Evolutionary conservation across 352 stramenopile genomes (phyloP), one percentile per base, ranked within the genome.

Genomic region (Phytopythium boreale): DNA sequence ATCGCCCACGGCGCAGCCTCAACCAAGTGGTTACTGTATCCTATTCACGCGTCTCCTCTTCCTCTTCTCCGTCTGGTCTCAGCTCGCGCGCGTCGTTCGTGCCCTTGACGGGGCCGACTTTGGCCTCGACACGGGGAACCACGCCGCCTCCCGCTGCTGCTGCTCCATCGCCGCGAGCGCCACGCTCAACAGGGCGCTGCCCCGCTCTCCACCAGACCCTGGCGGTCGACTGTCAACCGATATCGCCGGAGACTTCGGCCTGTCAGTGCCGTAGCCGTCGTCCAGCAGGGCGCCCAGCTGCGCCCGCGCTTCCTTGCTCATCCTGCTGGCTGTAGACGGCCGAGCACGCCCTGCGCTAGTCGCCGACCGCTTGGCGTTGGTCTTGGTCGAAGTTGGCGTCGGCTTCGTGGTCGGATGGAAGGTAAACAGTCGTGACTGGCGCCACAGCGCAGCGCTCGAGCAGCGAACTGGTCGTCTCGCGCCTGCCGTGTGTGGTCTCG

Each of bases 41-140:
- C n/a, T n/a, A n/a, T n/a, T n/a, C n/a, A n/a, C n/a, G n/a, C n/a
- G n/a, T n/a, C n/a, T n/a, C n/a, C n/a, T n/a, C 17, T 19, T 44
- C 37, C 1, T 44, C 12, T 44, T 8, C 43, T 50, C 43, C 0
- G 27, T 17, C n/a, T 31, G 17, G 11, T 14, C n/a, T 46, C 31
- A 59, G 19, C 52, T 46, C 4, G 34, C 52, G n/a, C 55, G 36
- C 22, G 55, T 49, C 22, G 36, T 17, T 9, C 55, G 36, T 1
- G 55, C 55, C 20, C 36, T 50, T 14, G 36, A 60, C 12, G 59
- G 59, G 1, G 59, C 59, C 46, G 59, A 64, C 59, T 57, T 64
- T 2, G 59, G 59, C 11, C 59, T 52, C n/a, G 59, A 58, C 29
- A 22, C 6, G n/a, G 59, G 36, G 47, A 64, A 64, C 36, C 17